phyloP scores from a whole-genome alignment of 768 basidiomycete genomes.

The Naganishia kalamii region DNA sequence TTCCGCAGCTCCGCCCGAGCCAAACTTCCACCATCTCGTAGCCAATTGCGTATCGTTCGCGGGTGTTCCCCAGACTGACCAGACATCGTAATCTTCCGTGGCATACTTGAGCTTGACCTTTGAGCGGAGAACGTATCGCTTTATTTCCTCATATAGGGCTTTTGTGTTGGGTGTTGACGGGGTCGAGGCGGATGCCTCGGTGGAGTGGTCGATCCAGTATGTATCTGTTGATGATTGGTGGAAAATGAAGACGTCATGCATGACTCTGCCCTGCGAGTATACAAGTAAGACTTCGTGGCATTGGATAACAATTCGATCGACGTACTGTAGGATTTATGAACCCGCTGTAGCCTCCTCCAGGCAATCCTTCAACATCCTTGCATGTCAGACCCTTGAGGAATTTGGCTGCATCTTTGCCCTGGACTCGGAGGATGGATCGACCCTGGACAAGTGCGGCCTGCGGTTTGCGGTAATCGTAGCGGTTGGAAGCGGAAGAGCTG shows the following conservation, averaged over 20 bases:
- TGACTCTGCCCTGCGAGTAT: conserved; percentile 65
- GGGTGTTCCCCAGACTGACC: conserved; percentile 53
- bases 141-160: conserved; percentile 64
- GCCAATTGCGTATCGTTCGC: not conserved
- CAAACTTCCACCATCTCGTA: conserved; percentile 53
- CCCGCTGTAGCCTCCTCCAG: conserved; percentile 61
- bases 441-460: conserved; percentile 46
- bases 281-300: not conserved
- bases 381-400: conserved; percentile 70
- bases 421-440: conserved; percentile 65
- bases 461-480: conserved; percentile 5
- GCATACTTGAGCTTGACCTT: conserved; percentile 78
- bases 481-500: not conserved
- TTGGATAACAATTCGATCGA: not conserved
- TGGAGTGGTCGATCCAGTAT: conserved; percentile 57
- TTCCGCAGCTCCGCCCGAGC: conserved; percentile 70
- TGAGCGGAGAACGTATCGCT: conserved; percentile 76
- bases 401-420: conserved; percentile 69
- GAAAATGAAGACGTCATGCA: conserved; percentile 84
- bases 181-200: conserved; percentile 15
- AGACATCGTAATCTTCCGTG: conserved; percentile 70
- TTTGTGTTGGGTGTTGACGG: conserved; percentile 29
- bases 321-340: conserved; percentile 74
- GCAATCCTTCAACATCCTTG: conserved; percentile 54
- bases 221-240: conserved; percentile 50